Conservation (phyloP, 306 rosid species). For the Rosa rugosa region DNA sequence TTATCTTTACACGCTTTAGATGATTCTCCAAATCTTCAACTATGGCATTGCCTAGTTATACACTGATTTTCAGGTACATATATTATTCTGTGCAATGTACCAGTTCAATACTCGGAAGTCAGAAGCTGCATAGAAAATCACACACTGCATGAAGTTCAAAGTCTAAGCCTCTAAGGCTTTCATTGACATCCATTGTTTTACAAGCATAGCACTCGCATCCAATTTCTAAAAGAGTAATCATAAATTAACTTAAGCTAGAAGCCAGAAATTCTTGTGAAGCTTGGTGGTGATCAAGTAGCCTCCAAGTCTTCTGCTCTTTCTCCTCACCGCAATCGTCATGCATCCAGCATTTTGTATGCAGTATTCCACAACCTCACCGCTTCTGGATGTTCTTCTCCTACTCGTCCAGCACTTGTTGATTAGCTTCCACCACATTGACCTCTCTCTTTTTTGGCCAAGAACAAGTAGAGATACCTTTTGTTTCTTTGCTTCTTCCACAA, state of each 20-base stretch:
- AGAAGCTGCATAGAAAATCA: not conserved
- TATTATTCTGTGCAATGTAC: not conserved
- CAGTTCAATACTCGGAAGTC: not conserved
- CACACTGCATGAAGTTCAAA: not conserved
- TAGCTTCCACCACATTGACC: slow-evolving; percentile 45
- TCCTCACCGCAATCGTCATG: slow-evolving; percentile 83
- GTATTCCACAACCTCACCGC: slow-evolving; percentile 44
- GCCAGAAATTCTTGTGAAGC: slow-evolving; percentile 91
- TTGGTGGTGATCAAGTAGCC: slow-evolving; percentile 92
- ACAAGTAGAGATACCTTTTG: slow-evolving; percentile 63
- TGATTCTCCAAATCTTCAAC: slow-evolving; percentile 1
- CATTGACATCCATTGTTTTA: not conserved
- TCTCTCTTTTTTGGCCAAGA: slow-evolving; percentile 68
- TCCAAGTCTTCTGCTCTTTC: slow-evolving; percentile 69
- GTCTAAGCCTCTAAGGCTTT: not conserved
- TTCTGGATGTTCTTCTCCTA: slow-evolving; percentile 18
- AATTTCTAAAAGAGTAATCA: not conserved
- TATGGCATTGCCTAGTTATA: not conserved
- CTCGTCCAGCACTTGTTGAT: slow-evolving; percentile 28
- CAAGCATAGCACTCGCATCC: not conserved
- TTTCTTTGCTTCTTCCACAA: slow-evolving; percentile 79
- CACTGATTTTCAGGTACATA: not conserved
- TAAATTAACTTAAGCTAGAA: slow-evolving; percentile 55
- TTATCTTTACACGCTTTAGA: not conserved
- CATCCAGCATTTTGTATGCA: slow-evolving; percentile 83